These are phyloP conservation scores for Dothideomycetes sp. DNA, from an alignment of 2,329 filamentous ascomycete genomes.

Conservation along the genomic window DNA sequence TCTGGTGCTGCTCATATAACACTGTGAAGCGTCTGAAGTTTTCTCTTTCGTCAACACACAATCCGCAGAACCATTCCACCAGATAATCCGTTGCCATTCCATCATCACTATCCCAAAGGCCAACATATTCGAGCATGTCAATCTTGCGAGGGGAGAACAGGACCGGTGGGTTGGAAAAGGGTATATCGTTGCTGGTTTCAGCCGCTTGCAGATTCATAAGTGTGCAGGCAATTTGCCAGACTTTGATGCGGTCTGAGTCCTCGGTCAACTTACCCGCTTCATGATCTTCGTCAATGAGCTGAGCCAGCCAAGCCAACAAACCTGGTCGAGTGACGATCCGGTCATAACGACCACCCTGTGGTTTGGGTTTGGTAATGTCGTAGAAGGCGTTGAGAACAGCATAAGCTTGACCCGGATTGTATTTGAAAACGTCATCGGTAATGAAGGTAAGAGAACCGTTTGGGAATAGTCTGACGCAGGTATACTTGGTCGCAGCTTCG, in stretches of 20 bases:
- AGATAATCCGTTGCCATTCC: slow-evolving; percentile 21
- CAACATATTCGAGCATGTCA: slow-evolving; percentile 19
- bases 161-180: not conserved
- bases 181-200: not conserved
- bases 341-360: slow-evolving; percentile 17
- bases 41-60: slow-evolving; percentile 17
- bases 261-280: slow-evolving; percentile 13
- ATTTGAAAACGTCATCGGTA: slow-evolving; percentile 35
- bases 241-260: slow-evolving; percentile 16
- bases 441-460: slow-evolving; percentile 33
- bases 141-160: slow-evolving; percentile 6
- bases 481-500: slow-evolving; percentile 14
- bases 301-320: slow-evolving; percentile 21
- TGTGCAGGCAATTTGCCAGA: slow-evolving; percentile 20
- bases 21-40: slow-evolving; percentile 24
- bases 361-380: slow-evolving; percentile 23
- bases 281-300: slow-evolving; percentile 14
- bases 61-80: slow-evolving; percentile 25
- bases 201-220: slow-evolving; percentile 11
- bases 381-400: slow-evolving; percentile 30
- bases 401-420: slow-evolving; percentile 29
- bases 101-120: slow-evolving; percentile 20
- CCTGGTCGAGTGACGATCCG: slow-evolving; percentile 23
- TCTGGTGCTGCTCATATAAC: slow-evolving; percentile 18
- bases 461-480: slow-evolving; percentile 28